A percentile compares a stretch with the other conserved stretches of the same genome.
phyloP scores from a whole-genome alignment of 257 asterid species.

The Solanum pennellii region DNA sequence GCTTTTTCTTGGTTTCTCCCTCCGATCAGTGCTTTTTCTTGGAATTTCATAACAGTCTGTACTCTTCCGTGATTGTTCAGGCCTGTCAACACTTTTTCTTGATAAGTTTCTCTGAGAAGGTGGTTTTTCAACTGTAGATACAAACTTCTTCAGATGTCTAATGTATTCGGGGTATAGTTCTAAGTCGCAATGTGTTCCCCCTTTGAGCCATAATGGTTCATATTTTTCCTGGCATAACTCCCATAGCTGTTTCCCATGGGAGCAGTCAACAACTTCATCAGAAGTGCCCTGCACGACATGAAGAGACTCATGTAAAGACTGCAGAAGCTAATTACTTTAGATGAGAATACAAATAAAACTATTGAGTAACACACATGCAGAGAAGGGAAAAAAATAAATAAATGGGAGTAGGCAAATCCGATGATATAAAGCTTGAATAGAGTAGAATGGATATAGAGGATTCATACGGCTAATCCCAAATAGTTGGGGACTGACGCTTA shows the following conservation, averaged over 20 bases:
- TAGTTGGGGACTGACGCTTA: neutral
- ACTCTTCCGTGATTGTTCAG: slow-evolving; percentile 33
- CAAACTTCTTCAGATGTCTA: slow-evolving; percentile 47
- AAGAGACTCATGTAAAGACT: neutral
- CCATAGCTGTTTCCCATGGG: slow-evolving; percentile 55
- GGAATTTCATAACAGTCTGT: slow-evolving; percentile 27
- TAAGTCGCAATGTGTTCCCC: slow-evolving; percentile 48
- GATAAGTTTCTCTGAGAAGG: slow-evolving; percentile 24
- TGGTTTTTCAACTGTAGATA: slow-evolving; percentile 33
- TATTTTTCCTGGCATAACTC: slow-evolving; percentile 45
- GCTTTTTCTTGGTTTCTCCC: slow-evolving; percentile 45
- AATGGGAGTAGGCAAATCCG: neutral
- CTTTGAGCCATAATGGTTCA: slow-evolving; percentile 52
- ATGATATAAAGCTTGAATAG: neutral
- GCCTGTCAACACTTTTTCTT: slow-evolving; percentile 28
- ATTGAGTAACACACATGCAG: neutral
- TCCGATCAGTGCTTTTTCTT: slow-evolving; percentile 42
- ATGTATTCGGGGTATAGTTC: slow-evolving; percentile 47
- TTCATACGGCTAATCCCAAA: neutral
- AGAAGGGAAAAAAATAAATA: neutral
- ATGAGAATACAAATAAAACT: neutral
- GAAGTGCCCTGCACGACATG: slow-evolving; percentile 39
- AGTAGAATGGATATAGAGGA: neutral
- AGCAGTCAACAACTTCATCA: slow-evolving; percentile 56
- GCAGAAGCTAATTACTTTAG: neutral